A percentile compares a stretch with the other conserved stretches of the same genome.
phyloP scores from a whole-genome alignment of 192 early-diverging fungal species.

The Phlyctochytrium planicorne region DNA sequence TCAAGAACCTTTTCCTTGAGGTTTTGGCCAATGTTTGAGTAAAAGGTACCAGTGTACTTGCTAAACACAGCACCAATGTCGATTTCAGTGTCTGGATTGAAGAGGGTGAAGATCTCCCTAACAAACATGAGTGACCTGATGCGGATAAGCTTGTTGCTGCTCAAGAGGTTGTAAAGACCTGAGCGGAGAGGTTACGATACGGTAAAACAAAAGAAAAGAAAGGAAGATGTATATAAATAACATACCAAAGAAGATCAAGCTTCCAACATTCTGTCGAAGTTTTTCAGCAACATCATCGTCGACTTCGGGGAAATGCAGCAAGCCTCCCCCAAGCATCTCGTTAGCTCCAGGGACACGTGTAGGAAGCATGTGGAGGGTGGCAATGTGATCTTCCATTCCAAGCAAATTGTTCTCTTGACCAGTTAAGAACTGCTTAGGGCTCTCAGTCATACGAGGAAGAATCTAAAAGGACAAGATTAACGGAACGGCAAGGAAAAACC shows the following conservation, averaged over 20 bases:
- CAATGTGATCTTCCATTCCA: conserved; percentile 30
- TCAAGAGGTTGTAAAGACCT: conserved; percentile 47
- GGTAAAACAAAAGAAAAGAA: not conserved
- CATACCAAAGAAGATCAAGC: conserved; percentile 47
- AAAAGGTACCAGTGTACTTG: conserved; percentile 31
- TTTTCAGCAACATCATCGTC: conserved; percentile 29
- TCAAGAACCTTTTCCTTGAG: conserved; percentile 26
- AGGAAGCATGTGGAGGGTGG: conserved; percentile 21
- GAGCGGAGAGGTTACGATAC: not conserved
- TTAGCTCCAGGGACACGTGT: not conserved
- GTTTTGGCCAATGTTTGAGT: conserved; percentile 20
- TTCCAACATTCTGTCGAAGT: conserved; percentile 43
- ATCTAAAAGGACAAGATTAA: conserved; percentile 19
- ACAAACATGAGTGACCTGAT: conserved; percentile 40
- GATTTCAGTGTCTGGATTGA: conserved; percentile 32
- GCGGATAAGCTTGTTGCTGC: conserved; percentile 31
- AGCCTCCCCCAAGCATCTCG: not conserved
- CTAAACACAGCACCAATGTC: conserved; percentile 27
- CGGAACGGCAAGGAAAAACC: not conserved
- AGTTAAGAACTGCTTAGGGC: conserved; percentile 28
- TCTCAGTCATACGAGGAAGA: conserved; percentile 25
- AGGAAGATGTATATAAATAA: conserved; percentile 3
- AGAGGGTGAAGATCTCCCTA: conserved; percentile 41
- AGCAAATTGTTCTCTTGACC: conserved; percentile 14
- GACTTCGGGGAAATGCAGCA: conserved; percentile 36